Evolutionary conservation across 2,329 filamentous ascomycete genomes (phyloP).

Genomic region (Cladosporium sp.): DNA sequence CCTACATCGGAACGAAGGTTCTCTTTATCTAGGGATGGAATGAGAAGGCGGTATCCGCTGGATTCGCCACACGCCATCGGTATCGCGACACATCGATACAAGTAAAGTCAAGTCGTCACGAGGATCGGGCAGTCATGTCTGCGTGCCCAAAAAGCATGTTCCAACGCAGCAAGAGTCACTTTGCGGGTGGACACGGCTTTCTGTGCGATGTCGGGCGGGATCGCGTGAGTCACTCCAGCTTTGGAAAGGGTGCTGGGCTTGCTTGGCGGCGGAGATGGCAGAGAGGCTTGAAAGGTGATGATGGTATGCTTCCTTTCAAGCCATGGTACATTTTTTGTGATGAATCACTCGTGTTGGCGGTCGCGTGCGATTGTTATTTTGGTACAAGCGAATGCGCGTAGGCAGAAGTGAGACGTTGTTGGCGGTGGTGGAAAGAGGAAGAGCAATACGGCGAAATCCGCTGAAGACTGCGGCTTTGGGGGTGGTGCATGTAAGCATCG

Average conservation of each 20-base stretch:
- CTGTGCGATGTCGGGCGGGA: constrained; percentile 9
- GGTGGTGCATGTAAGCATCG: too few relatives aligned
- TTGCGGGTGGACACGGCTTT: constrained; percentile 10
- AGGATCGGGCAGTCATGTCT: not conserved
- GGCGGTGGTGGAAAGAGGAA: not conserved
- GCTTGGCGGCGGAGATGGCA: constrained; percentile 1
- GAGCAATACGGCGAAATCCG: too few relatives aligned
- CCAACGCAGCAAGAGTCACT: constrained; percentile 5
- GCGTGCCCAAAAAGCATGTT: not conserved
- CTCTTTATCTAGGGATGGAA: constrained; percentile 5
- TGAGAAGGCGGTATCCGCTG: too few relatives aligned
- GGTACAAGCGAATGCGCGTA: not conserved
- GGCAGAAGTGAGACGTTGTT: too few relatives aligned
- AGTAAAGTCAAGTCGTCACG: too few relatives aligned
- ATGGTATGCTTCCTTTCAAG: too few relatives aligned
- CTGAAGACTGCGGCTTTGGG: too few relatives aligned
- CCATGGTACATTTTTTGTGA: not conserved
- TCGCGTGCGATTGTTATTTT: constrained; percentile 6
- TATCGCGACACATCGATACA: not conserved
- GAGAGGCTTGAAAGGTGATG: not conserved
- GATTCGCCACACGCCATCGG: not conserved
- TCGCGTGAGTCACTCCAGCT: not conserved
- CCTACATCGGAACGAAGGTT: too few relatives aligned
- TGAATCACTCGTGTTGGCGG: not conserved
- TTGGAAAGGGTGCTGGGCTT: not conserved